phyloP scores from a whole-genome alignment of 2,329 filamentous ascomycete species.

The Colletotrichum neosansevieriae region DNA sequence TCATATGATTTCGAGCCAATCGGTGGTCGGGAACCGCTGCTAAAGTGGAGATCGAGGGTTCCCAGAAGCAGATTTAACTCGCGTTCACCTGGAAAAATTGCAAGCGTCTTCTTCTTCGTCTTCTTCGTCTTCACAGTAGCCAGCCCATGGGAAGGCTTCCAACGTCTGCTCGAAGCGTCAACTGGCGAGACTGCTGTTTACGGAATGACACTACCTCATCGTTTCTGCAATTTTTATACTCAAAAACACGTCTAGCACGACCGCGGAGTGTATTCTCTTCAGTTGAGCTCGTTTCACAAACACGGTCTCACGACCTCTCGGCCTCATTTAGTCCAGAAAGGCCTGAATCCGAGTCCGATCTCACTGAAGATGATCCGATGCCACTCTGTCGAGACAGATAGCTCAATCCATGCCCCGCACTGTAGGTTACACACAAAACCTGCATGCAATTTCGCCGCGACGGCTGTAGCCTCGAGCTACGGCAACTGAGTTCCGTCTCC shows the following conservation, averaged over 20 bases:
- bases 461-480: conserved; percentile 63
- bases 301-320: background rate
- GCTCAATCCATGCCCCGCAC: no score
- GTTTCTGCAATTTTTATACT: background rate
- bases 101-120: background rate
- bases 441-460: conserved; percentile 59
- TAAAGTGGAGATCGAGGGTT: background rate
- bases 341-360: background rate
- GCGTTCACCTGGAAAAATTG: conserved; percentile 11
- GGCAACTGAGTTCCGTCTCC: conserved; percentile 73
- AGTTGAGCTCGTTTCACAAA: background rate
- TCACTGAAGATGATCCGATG: no score
- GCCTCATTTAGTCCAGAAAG: background rate
- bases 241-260: no score
- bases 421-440: conserved; percentile 12
- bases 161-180: background rate
- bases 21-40: background rate
- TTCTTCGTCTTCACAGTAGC: background rate
- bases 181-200: background rate
- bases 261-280: background rate
- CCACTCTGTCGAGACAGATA: no score
- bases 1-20: conserved; percentile 8
- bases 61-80: conserved; percentile 24
- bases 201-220: background rate
- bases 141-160: background rate